These are phyloP conservation scores for Solanum pinnatisectum DNA, from an alignment of 257 asterid genomes.

Conservation along the genomic window DNA sequence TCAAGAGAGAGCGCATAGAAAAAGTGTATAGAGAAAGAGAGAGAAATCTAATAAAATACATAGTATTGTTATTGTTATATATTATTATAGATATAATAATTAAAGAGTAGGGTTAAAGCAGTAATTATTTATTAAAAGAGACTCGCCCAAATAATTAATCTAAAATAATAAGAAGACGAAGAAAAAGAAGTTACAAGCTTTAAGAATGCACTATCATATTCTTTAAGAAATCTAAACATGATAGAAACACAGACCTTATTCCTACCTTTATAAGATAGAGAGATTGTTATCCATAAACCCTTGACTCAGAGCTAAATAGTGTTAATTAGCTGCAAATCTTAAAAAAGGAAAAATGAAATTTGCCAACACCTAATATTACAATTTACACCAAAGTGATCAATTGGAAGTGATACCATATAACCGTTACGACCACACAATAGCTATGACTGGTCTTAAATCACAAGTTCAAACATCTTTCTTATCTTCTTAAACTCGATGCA, in stretches of 20 bases:
- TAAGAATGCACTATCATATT: neutral
- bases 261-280: neutral
- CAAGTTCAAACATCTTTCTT: neutral
- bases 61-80: too few species aligned
- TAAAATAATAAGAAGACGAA: neutral
- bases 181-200: neutral
- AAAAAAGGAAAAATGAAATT: neutral
- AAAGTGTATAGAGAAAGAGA: too few species aligned
- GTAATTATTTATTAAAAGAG: neutral
- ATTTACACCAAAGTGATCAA: neutral
- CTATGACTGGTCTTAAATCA: neutral
- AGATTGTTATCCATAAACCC: neutral
- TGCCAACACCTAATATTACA: neutral
- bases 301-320: neutral
- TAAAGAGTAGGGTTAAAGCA: neutral
- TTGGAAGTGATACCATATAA: neutral
- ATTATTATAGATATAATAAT: too few species aligned
- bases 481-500: neutral
- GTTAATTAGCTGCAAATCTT: neutral
- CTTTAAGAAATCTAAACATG: neutral
- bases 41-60: too few species aligned
- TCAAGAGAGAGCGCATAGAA: too few species aligned
- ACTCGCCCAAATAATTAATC: too few species aligned
- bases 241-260: neutral
- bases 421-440: neutral